Evolutionary conservation across 1,139 yeast species (phyloP).

Genomic region (Hansenula anomala): DNA sequence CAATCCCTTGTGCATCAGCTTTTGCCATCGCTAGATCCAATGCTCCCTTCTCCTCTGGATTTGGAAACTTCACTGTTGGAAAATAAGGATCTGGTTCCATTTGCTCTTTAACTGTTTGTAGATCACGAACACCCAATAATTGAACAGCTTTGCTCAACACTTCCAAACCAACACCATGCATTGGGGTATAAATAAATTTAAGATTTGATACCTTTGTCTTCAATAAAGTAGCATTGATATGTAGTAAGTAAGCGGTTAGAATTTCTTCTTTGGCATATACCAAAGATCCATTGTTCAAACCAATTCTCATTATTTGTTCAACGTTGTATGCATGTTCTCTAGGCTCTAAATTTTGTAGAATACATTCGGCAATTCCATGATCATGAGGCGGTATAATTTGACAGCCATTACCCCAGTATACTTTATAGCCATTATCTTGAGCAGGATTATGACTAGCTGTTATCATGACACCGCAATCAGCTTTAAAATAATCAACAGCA

Average conservation of each 20-base stretch:
- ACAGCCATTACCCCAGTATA: slow-evolving; percentile 89
- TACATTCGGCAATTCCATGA: slow-evolving; percentile 58
- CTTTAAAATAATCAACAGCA: slow-evolving; percentile 57
- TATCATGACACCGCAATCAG: slow-evolving; percentile 88
- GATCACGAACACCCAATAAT: slow-evolving; percentile 29
- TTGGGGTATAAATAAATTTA: slow-evolving; percentile 78
- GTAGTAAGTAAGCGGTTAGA: slow-evolving; percentile 30
- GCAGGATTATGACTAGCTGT: slow-evolving; percentile 98
- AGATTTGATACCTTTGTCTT: slow-evolving; percentile 8
- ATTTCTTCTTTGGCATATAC: slow-evolving; percentile 24
- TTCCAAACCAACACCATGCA: slow-evolving; percentile 88
- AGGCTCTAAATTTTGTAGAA: slow-evolving; percentile 58
- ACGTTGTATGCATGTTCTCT: slow-evolving; percentile 24
- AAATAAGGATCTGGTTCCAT: slow-evolving; percentile 76
- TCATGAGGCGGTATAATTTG: slow-evolving; percentile 96
- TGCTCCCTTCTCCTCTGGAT: slow-evolving; percentile 95
- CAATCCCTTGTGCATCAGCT: slow-evolving; percentile 32
- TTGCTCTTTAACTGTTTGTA: slow-evolving; percentile 51
- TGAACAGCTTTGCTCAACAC: slow-evolving; percentile 27
- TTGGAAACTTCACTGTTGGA: slow-evolving; percentile 84
- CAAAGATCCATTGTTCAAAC: slow-evolving; percentile 9
- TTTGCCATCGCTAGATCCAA: slow-evolving; percentile 59
- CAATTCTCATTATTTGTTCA: slow-evolving; percentile 15
- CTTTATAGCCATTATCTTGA: slow-evolving; percentile 90
- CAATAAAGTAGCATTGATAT: slow-evolving; percentile 30